These are phyloP conservation scores for Sporothrix variecibatus DNA, from an alignment of 2,329 filamentous ascomycete species.

Conservation along the genomic window DNA sequence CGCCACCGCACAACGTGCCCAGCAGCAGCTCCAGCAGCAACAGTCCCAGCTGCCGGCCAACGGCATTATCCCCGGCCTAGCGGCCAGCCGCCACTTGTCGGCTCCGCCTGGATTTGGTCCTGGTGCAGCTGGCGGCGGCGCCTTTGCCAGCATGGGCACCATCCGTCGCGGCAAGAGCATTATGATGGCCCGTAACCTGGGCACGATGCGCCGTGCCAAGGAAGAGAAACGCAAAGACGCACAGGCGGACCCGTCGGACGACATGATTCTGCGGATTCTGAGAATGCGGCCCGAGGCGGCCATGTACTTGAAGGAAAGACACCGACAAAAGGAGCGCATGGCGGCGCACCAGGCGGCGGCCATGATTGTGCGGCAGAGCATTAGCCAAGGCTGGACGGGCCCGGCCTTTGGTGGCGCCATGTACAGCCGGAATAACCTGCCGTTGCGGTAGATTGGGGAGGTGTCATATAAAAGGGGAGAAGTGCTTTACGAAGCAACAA, in stretches of 20 bases:
- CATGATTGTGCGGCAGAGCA: conserved; percentile 90
- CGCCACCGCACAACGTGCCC: conserved; percentile 73
- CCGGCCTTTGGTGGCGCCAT: conserved; percentile 43
- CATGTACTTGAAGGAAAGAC: conserved; percentile 83
- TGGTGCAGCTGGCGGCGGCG: conserved; percentile 46
- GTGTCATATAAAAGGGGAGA: not conserved
- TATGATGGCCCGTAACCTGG: conserved; percentile 90
- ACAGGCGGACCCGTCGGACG: conserved; percentile 94
- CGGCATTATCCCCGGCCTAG: conserved; percentile 45
- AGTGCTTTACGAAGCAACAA: not conserved
- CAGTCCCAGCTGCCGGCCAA: conserved; percentile 55
- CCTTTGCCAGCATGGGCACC: conserved; percentile 68
- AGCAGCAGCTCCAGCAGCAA: conserved; percentile 67
- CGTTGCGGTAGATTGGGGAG: conserved; percentile 44
- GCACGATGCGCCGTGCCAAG: conserved; percentile 94
- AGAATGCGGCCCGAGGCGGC: conserved; percentile 92
- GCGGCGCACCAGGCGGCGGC: conserved; percentile 88
- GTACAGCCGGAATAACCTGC: conserved; percentile 51
- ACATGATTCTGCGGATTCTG: conserved; percentile 94
- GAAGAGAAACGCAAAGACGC: conserved; percentile 94
- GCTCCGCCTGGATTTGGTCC: conserved; percentile 52
- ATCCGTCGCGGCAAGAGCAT: conserved; percentile 74
- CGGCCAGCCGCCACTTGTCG: conserved; percentile 53
- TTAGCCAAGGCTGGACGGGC: conserved; percentile 58
- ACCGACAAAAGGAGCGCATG: conserved; percentile 89